Conservation (phyloP, 306 rosid genomes). For the Cucurbita moschata region DNA sequence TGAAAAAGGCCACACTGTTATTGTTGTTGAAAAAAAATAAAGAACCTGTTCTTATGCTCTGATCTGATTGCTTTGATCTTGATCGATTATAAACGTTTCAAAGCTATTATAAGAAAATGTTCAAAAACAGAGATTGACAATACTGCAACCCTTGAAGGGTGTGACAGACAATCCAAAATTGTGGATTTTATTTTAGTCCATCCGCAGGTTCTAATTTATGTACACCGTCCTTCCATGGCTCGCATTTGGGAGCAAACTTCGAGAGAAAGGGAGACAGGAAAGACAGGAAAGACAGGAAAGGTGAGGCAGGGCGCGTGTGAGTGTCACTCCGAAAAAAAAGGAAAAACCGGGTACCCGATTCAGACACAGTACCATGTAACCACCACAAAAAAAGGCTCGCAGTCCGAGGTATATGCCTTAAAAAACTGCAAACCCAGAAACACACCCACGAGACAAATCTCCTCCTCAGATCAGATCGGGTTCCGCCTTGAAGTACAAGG, state of each 20-base stretch:
- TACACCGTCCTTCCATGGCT: no score
- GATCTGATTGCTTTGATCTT: background rate
- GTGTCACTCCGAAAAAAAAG: no score
- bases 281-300: background rate
- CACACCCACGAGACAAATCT: background rate
- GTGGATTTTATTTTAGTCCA: no score
- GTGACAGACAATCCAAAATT: no score
- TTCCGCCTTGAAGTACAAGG: background rate
- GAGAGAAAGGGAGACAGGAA: background rate
- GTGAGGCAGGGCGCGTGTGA: background rate
- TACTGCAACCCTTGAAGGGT: no score
- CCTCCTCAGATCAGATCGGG: constrained; percentile 21
- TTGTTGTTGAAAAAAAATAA: background rate
- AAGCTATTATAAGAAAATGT: no score
- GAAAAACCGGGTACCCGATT: constrained; percentile 13
- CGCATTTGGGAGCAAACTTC: background rate
- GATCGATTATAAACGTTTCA: no score
- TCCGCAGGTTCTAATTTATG: no score
- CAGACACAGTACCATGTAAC: constrained; percentile 37
- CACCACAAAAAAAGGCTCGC: background rate
- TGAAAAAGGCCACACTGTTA: background rate
- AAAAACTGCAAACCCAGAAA: constrained; percentile 21
- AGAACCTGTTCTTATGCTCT: background rate
- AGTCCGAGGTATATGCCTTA: constrained; percentile 2
- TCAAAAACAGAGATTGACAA: no score